phyloP scores from a whole-genome alignment of 257 asterid genomes.

The Rubia yunnanensis region DNA sequence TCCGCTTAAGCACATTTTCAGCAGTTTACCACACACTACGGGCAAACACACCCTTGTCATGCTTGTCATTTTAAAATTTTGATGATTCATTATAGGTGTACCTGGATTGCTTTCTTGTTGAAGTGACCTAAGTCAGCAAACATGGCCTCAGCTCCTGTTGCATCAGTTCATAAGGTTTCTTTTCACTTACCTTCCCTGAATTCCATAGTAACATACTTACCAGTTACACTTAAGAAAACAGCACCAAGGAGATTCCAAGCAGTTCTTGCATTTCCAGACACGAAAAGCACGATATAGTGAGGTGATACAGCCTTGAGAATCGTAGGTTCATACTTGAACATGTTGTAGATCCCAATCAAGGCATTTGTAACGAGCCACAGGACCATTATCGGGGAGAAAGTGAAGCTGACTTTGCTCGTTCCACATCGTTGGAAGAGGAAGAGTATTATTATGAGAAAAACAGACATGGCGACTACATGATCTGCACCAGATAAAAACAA shows the following conservation, averaged over 20 bases:
- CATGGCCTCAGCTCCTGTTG: constrained; percentile 68
- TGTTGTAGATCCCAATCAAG: constrained; percentile 49
- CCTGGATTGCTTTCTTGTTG: constrained; percentile 65
- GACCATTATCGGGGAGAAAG: constrained; percentile 58
- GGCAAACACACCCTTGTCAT: too few species aligned
- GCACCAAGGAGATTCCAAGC: constrained; percentile 59
- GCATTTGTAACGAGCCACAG: constrained; percentile 54
- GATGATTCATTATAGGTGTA: too few species aligned
- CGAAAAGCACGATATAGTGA: constrained; percentile 39
- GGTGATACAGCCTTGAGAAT: constrained; percentile 53
- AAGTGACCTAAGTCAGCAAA: constrained; percentile 78
- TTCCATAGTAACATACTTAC: constrained; percentile 10
- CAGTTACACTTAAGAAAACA: constrained; percentile 58
- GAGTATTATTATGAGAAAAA: constrained; percentile 34
- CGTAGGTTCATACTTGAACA: constrained; percentile 35
- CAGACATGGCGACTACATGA: constrained; percentile 57
- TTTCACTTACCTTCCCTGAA: background rate
- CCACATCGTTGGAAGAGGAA: constrained; percentile 57
- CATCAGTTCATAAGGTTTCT: background rate
- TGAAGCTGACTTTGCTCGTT: constrained; percentile 56
- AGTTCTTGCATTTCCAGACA: constrained; percentile 31
- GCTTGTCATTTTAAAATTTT: too few species aligned
- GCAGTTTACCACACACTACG: too few species aligned
- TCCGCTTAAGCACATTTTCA: too few species aligned
- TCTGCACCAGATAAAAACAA: constrained; percentile 18